Evolutionary conservation across 1,139 yeast genomes (phyloP).

Genomic region (Yamadazyma triangularis): DNA sequence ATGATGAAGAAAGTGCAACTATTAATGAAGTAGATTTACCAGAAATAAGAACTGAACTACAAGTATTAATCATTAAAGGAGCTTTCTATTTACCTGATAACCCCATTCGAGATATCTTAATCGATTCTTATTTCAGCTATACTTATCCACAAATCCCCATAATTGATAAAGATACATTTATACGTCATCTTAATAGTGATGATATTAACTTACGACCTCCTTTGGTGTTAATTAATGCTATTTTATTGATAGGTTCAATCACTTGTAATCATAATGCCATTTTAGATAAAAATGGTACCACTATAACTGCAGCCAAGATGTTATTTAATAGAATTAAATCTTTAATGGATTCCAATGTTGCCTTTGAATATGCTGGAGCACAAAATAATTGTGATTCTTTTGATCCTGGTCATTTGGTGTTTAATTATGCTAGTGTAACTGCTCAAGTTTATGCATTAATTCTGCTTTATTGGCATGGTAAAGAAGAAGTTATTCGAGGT

Average conservation of each 20-base stretch:
- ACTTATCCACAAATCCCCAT: slow-evolving; percentile 68
- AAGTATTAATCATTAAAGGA: slow-evolving; percentile 59
- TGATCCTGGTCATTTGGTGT: slow-evolving; percentile 11
- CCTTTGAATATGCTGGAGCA: slow-evolving; percentile 37
- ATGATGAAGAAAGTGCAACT: neutral
- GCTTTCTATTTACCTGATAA: slow-evolving; percentile 64
- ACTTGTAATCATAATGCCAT: slow-evolving; percentile 53
- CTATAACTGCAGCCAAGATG: slow-evolving; percentile 51
- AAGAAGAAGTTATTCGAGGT: slow-evolving; percentile 68
- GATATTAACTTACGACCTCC: slow-evolving; percentile 51
- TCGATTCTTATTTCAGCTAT: slow-evolving; percentile 56
- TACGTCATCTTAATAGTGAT: slow-evolving; percentile 50
- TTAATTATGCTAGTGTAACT: slow-evolving; percentile 43
- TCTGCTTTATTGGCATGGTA: slow-evolving; percentile 69
- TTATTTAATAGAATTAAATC: slow-evolving; percentile 73
- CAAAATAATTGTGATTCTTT: slow-evolving; percentile 2
- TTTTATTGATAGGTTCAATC: slow-evolving; percentile 62
- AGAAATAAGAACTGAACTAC: slow-evolving; percentile 39
- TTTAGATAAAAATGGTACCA: slow-evolving; percentile 50
- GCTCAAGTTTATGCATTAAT: slow-evolving; percentile 60
- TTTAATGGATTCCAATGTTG: slow-evolving; percentile 63
- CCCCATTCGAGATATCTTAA: slow-evolving; percentile 53
- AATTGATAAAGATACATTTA: slow-evolving; percentile 55
- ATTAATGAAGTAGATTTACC: slow-evolving; percentile 1
- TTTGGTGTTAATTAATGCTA: slow-evolving; percentile 59